Evolutionary conservation across 2,329 filamentous ascomycete species (phyloP).

Genomic region (Samsoniella hepiali): DNA sequence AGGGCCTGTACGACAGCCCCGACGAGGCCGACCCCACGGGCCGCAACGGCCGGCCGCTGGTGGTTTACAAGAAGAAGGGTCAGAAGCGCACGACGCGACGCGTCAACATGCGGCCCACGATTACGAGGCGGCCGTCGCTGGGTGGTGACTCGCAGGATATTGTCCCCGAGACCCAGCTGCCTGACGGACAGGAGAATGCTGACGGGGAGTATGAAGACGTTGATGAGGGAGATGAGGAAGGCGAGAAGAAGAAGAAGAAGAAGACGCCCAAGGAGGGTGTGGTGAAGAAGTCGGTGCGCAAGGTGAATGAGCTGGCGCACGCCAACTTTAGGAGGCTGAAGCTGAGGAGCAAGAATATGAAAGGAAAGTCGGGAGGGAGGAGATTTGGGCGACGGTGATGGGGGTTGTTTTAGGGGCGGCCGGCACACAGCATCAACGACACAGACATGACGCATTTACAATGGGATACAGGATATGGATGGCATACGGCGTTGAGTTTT

Average conservation of each 20-base stretch:
- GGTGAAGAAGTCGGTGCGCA: constrained; percentile 52
- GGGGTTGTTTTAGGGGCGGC: not conserved
- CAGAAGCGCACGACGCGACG: constrained; percentile 73
- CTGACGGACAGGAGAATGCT: constrained; percentile 10
- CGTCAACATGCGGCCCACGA: constrained; percentile 59
- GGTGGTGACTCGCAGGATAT: constrained; percentile 32
- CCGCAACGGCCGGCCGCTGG: constrained; percentile 57
- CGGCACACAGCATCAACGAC: not conserved
- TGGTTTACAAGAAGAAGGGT: constrained; percentile 77
- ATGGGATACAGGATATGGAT: not conserved
- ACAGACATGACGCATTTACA: not conserved
- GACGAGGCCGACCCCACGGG: constrained; percentile 48
- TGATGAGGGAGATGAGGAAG: constrained; percentile 25
- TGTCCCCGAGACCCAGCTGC: constrained; percentile 30
- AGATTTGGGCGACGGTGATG: constrained; percentile 43
- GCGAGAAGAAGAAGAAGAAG: constrained; percentile 30
- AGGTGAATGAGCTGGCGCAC: constrained; percentile 62
- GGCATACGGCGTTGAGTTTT: not conserved
- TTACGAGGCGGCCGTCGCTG: constrained; percentile 44
- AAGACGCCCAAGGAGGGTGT: constrained; percentile 36
- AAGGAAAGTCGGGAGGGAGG: constrained; percentile 52
- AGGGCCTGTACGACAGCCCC: constrained; percentile 54
- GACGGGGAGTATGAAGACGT: constrained; percentile 19
- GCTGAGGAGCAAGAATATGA: constrained; percentile 56
- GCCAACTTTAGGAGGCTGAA: constrained; percentile 66